Base-by-base conservation (phyloP, 495 filamentous ascomycete species). In the Diplogelasinospora grovesii region DNA sequence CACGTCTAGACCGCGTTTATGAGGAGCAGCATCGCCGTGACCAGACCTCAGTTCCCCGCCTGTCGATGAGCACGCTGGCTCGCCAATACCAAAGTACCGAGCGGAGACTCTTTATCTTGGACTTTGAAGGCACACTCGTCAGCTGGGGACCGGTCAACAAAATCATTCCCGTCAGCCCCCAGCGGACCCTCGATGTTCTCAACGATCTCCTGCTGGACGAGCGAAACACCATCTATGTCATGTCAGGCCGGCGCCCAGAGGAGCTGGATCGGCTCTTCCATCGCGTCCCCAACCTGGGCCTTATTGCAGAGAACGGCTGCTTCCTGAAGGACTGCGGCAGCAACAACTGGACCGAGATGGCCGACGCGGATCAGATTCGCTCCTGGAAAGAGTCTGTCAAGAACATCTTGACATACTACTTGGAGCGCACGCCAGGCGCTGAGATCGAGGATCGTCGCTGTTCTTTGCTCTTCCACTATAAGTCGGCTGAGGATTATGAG, bases 271-370 rank as follows among this genome's bases (percentile, higher is more conserved):
- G 78, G 1, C 66, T 93, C 7, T 95, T 96, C 72, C 77, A 78
- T 20, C 69, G 80, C 32, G 81, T 93, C 3, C 78, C 82, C 14
- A 78, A 81, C 33, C 68, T 95, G 2, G 89, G 89, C 2, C 68
- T 95, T 11, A 90, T 95, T 47, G 87, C 89, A 9, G 89, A 96
- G 61, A 94, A 92, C 56, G 89, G 89, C 2, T 94, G 85, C 52
- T 96, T 89, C 60, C 63, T 94, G 29, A 83, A 84, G 49, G 75
- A 83, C 43, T 77, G 74, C 36, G 71, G 78, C n/a, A 68, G 63
- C 11, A 70, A 73, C 8, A 64, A 69, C 14, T 96, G 89, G 89
- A 75, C 71, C 21, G 76, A 79, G 45, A 74, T 93, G 53, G 80
- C 79, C 6, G 82, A 93, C 56, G 59, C 73, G 13, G 63, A 74